Conservation (phyloP, 495 filamentous ascomycete species). For the Xylaria cubensis region DNA sequence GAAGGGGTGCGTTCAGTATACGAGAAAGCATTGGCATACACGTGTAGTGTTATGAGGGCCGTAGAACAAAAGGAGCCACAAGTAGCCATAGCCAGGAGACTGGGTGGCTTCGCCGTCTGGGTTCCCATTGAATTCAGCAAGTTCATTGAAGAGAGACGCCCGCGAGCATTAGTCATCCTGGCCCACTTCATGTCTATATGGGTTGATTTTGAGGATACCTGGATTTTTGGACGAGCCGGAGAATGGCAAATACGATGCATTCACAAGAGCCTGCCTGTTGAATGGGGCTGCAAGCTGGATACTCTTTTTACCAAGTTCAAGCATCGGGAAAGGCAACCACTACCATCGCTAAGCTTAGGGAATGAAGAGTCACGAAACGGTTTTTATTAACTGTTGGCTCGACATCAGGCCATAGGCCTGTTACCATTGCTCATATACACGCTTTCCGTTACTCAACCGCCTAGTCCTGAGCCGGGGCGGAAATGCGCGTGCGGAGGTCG, state of each 20-base stretch:
- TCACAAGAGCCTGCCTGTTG: slow-evolving; percentile 44
- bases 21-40: slow-evolving; percentile 41
- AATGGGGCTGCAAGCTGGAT: slow-evolving; percentile 48
- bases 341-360: background rate
- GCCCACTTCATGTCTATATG: slow-evolving; percentile 49
- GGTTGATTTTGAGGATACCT: slow-evolving; percentile 43
- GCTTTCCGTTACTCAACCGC: background rate
- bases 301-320: slow-evolving; percentile 41
- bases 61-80: slow-evolving; percentile 37
- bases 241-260: slow-evolving; percentile 50
- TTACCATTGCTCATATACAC: background rate
- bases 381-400: background rate
- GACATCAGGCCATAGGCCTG: background rate
- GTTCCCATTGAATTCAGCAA: slow-evolving; percentile 44
- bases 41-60: slow-evolving; percentile 42
- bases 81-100: slow-evolving; percentile 42
- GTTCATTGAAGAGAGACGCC: slow-evolving; percentile 45
- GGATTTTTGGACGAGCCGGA: slow-evolving; percentile 49
- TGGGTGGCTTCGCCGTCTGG: slow-evolving; percentile 47
- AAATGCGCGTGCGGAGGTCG: background rate
- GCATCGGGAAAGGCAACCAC: slow-evolving; percentile 26
- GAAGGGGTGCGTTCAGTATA: slow-evolving; percentile 42
- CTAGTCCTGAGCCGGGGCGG: background rate
- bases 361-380: background rate
- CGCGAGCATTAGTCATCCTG: slow-evolving; percentile 49